These are phyloP conservation scores for Wickerhamomyces chambardii DNA, from an alignment of 805 yeast species.

Conservation along the genomic window DNA sequence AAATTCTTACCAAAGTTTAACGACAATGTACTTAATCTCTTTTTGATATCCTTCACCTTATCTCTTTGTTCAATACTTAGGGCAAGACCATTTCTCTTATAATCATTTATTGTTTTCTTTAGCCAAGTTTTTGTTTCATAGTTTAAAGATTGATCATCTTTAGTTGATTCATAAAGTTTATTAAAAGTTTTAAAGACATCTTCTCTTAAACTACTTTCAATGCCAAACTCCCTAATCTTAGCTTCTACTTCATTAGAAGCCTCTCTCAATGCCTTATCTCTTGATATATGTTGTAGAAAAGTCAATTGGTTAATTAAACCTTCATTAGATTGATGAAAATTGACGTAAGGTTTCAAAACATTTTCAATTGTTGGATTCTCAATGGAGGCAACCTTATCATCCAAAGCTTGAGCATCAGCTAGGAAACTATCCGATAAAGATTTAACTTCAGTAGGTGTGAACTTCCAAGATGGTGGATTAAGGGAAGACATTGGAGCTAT, in stretches of 20 bases:
- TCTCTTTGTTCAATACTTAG: constrained; percentile 46
- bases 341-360: constrained; percentile 44
- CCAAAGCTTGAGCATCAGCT: constrained; percentile 30
- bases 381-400: constrained; percentile 43
- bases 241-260: constrained; percentile 61
- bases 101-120: constrained; percentile 46
- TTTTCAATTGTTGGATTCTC: constrained; percentile 45
- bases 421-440: constrained; percentile 35
- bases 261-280: constrained; percentile 56
- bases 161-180: constrained; percentile 33
- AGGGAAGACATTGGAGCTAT: constrained; percentile 18
- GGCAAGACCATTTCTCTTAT: constrained; percentile 61
- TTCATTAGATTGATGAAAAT: constrained; percentile 38
- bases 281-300: constrained; percentile 68
- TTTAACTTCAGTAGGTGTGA: constrained; percentile 41
- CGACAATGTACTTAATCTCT: constrained; percentile 47
- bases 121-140: constrained; percentile 50
- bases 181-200: constrained; percentile 58
- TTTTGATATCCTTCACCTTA: constrained; percentile 47
- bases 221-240: constrained; percentile 41
- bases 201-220: constrained; percentile 57
- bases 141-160: constrained; percentile 25
- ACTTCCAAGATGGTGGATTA: constrained; percentile 47
- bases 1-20: constrained; percentile 54
- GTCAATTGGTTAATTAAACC: constrained; percentile 41